Evolutionary conservation across 2,329 filamentous ascomycete genomes (phyloP).

Genomic region (Cladorrhinum sp.): DNA sequence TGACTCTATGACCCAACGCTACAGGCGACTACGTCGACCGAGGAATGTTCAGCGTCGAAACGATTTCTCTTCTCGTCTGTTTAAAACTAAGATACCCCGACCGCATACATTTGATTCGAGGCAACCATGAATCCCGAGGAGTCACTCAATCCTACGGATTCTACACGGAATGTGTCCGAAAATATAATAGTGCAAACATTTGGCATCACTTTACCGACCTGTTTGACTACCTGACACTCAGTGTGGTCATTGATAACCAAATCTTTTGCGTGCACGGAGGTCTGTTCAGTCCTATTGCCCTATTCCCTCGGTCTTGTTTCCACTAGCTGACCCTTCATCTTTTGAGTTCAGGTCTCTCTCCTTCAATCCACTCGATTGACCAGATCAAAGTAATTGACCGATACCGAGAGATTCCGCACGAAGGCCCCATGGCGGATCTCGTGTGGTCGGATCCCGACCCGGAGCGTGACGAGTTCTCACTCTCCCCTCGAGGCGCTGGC

Average conservation of each 20-base stretch:
- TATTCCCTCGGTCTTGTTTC: background rate
- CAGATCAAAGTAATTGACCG: conserved; percentile 99
- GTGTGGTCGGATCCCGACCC: conserved; percentile 98
- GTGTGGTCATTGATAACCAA: conserved; percentile 96
- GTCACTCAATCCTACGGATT: conserved; percentile 99
- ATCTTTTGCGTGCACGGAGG: conserved; percentile 98
- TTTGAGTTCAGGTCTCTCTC: conserved; percentile 61
- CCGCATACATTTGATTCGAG: conserved; percentile 91
- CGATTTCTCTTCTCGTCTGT: conserved; percentile 95
- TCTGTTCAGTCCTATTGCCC: conserved; percentile 34
- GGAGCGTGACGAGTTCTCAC: conserved; percentile 94
- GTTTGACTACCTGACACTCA: conserved; percentile 97
- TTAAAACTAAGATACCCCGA: conserved; percentile 95
- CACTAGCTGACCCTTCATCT: background rate
- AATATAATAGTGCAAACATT: conserved; percentile 97
- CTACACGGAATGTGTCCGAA: conserved; percentile 95
- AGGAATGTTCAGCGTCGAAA: conserved; percentile 97
- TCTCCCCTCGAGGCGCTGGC: conserved; percentile 88
- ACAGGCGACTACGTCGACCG: conserved; percentile 95
- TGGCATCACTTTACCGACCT: conserved; percentile 99
- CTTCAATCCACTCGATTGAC: conserved; percentile 95
- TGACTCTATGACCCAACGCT: conserved; percentile 7
- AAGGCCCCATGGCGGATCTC: conserved; percentile 98
- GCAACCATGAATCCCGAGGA: conserved; percentile 95
- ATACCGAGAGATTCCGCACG: conserved; percentile 96